Percentiles rank a stretch among this genome's conserved stretches.
These are phyloP conservation scores for Penicillium tannophilum DNA, from an alignment of 495 filamentous ascomycete genomes.

Conservation along the genomic window DNA sequence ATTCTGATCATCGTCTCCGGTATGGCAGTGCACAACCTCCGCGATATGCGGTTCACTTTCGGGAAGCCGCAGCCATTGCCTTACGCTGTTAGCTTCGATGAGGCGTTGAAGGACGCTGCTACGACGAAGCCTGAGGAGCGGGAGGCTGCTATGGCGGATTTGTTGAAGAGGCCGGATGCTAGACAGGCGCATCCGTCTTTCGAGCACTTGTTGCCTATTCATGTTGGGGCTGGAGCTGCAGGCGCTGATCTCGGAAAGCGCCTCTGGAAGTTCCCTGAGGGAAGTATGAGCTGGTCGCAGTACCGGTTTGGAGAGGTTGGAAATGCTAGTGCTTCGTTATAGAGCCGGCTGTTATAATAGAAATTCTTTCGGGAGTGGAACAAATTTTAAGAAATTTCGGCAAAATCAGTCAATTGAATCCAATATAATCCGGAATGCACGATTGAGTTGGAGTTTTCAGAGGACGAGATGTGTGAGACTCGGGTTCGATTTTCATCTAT, in stretches of 20 bases:
- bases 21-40: conserved; percentile 87
- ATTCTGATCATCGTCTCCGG: conserved; percentile 76
- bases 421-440: neutral
- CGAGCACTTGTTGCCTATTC: conserved; percentile 80
- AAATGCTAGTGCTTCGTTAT: conserved; percentile 25
- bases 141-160: conserved; percentile 58
- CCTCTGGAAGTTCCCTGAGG: conserved; percentile 67
- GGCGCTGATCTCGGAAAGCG: conserved; percentile 62
- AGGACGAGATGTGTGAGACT: conserved; percentile 7
- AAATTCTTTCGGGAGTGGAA: conserved; percentile 3
- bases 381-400: neutral
- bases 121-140: conserved; percentile 54
- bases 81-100: conserved; percentile 77
- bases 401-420: neutral
- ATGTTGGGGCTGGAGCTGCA: conserved; percentile 73
- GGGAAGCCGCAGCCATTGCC: conserved; percentile 54
- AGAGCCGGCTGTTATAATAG: conserved; percentile 1
- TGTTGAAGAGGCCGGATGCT: conserved; percentile 67
- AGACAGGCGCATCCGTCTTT: conserved; percentile 76
- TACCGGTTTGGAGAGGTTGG: conserved; percentile 70
- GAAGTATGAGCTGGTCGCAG: conserved; percentile 72
- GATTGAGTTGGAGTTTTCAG: neutral
- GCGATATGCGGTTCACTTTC: conserved; percentile 57
- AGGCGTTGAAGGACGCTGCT: conserved; percentile 73
- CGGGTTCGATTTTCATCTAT: conserved; percentile 45